Conservation (phyloP, 768 basidiomycete genomes). For the Crepidotus variabilis region DNA sequence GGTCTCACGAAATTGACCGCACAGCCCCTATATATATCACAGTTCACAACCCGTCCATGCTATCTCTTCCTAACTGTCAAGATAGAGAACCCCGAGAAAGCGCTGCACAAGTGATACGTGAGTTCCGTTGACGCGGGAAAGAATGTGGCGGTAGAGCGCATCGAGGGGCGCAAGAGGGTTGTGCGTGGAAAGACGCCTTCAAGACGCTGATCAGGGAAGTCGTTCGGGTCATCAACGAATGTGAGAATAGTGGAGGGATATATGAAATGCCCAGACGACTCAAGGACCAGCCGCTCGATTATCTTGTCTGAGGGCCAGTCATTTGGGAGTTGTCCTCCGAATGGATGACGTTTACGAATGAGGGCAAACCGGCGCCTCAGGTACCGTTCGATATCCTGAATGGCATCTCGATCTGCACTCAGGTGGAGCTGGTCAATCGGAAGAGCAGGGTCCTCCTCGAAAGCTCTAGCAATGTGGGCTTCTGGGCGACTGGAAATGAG, state of each 20-base stretch:
- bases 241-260: constrained; percentile 12
- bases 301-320: constrained; percentile 10
- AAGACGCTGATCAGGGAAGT: constrained; percentile 1
- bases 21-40: too few relatives aligned
- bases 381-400: constrained; percentile 9
- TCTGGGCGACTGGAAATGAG: constrained; percentile 2
- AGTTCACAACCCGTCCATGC: too few relatives aligned
- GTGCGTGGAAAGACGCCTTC: not conserved
- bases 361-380: constrained; percentile 5
- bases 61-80: too few relatives aligned
- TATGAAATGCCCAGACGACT: constrained; percentile 14
- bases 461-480: not conserved
- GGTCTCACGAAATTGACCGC: too few relatives aligned
- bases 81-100: too few relatives aligned
- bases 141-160: too few relatives aligned
- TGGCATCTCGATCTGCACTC: not conserved
- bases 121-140: too few relatives aligned
- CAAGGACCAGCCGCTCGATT: constrained; percentile 1
- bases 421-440: not conserved
- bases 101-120: too few relatives aligned
- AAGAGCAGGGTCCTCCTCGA: not conserved
- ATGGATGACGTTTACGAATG: constrained; percentile 8
- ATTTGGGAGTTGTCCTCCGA: not conserved
- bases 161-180: too few relatives aligned
- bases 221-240: constrained; percentile 4